These are phyloP conservation scores for Phytophthora parvispora DNA, from an alignment of 352 stramenopile species.

Conservation along the genomic window DNA sequence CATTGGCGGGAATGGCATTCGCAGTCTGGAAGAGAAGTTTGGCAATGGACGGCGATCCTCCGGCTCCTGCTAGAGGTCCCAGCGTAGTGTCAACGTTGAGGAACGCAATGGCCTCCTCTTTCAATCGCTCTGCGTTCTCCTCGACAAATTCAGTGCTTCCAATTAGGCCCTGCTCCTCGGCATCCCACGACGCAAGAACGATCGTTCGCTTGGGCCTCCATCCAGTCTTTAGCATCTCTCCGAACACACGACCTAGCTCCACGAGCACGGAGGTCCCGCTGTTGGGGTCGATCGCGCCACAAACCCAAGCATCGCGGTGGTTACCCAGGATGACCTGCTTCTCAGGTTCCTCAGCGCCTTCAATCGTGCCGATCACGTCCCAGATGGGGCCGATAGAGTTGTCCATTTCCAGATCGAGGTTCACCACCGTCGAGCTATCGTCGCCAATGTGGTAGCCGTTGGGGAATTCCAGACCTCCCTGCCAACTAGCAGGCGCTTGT, in stretches of 20 bases:
- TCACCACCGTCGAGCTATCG: constrained; percentile 58
- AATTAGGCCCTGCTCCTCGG: constrained; percentile 88
- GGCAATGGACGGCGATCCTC: constrained; percentile 76
- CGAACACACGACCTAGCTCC: constrained; percentile 79
- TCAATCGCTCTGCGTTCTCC: constrained; percentile 57
- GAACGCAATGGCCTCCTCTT: constrained; percentile 77
- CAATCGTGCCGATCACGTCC: constrained; percentile 90
- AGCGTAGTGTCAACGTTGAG: constrained; percentile 89
- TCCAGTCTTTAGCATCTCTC: constrained; percentile 63
- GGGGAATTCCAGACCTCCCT: constrained; percentile 61
- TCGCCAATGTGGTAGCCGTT: constrained; percentile 79
- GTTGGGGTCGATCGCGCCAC: constrained; percentile 88
- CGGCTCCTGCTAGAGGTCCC: constrained; percentile 58
- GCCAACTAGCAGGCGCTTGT: constrained; percentile 59
- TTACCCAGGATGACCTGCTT: constrained; percentile 89
- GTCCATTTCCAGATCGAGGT: constrained; percentile 77
- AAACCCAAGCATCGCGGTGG: constrained; percentile 92
- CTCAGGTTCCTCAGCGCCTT: constrained; percentile 57
- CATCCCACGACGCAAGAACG: constrained; percentile 86
- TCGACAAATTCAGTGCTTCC: constrained; percentile 89
- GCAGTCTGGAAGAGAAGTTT: constrained; percentile 64
- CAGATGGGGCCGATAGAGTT: constrained; percentile 83
- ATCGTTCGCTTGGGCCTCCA: constrained; percentile 84
- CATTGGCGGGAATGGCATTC: constrained; percentile 62
- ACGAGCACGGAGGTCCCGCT: constrained; percentile 79